A percentile compares a stretch with the other conserved stretches of the same genome.
Conservation (phyloP, 371 early-diverging fungal species). For the Mortierella sp. region DNA sequence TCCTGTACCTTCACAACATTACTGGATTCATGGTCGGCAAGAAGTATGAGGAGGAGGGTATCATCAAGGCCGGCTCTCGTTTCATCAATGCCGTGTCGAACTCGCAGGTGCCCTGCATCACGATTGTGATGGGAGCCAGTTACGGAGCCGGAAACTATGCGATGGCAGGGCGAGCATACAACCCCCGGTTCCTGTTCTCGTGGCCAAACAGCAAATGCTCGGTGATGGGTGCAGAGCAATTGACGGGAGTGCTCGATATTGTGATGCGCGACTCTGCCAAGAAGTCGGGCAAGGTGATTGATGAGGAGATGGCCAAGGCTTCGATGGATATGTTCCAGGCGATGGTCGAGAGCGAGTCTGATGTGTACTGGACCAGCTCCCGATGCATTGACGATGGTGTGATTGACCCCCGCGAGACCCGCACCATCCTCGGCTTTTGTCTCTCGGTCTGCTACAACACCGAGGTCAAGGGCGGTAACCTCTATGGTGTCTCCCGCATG, state of each 20-base stretch:
- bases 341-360: slow-evolving; percentile 77
- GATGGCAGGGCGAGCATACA: slow-evolving; percentile 83
- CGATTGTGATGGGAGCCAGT: slow-evolving; percentile 82
- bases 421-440: slow-evolving; percentile 72
- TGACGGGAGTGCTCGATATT: slow-evolving; percentile 80
- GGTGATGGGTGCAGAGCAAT: slow-evolving; percentile 84
- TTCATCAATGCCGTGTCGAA: slow-evolving; percentile 88
- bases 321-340: slow-evolving; percentile 74
- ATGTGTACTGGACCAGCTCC: slow-evolving; percentile 79
- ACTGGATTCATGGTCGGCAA: slow-evolving; percentile 88
- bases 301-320: slow-evolving; percentile 72
- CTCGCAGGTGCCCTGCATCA: slow-evolving; percentile 78
- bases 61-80: slow-evolving; percentile 83
- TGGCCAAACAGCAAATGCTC: slow-evolving; percentile 85
- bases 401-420: slow-evolving; percentile 78
- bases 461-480: slow-evolving; percentile 74
- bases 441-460: slow-evolving; percentile 71
- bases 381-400: slow-evolving; percentile 78
- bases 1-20: slow-evolving; percentile 81
- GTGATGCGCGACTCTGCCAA: slow-evolving; percentile 78
- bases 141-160: slow-evolving; percentile 89
- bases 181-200: slow-evolving; percentile 81
- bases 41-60: slow-evolving; percentile 81
- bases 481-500: slow-evolving; percentile 82
- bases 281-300: slow-evolving; percentile 65